Conservation (phyloP, 2,329 filamentous ascomycete species). For the Chaetomium sp. region DNA sequence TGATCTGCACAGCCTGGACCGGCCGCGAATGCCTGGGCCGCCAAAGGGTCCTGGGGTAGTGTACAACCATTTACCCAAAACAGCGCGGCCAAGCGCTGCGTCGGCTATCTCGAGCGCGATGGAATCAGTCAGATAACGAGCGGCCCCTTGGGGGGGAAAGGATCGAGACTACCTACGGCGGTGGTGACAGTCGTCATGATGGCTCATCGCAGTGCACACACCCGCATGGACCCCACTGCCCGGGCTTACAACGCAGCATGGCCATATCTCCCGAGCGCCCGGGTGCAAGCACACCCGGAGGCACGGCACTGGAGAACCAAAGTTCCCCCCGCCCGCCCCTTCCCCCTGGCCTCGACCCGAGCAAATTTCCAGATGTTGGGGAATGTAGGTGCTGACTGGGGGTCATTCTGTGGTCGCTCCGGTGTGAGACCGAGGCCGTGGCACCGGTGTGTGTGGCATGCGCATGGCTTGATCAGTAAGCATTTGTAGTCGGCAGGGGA, state of each 20-base stretch:
- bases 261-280: background rate
- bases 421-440: slow-evolving; percentile 2
- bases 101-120: background rate
- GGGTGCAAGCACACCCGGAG: slow-evolving; percentile 2
- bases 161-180: background rate
- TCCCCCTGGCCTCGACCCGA: background rate
- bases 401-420: background rate
- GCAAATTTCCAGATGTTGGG: background rate
- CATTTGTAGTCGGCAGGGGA: slow-evolving; percentile 1
- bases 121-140: background rate
- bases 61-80: background rate
- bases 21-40: background rate
- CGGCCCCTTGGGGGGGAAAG: background rate
- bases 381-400: slow-evolving; percentile 3
- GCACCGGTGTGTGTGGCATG: background rate
- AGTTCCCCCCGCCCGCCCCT: background rate
- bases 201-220: background rate
- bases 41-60: background rate
- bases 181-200: background rate
- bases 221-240: no score
- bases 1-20: slow-evolving; percentile 1
- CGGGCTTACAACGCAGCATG: no score
- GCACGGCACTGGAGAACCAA: background rate
- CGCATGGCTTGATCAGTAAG: slow-evolving; percentile 11
- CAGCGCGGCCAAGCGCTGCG: background rate